A percentile compares a stretch with the other conserved stretches of the same genome.
Conservation (phyloP, 768 basidiomycete species). For the Lanmaoa rubissima region DNA sequence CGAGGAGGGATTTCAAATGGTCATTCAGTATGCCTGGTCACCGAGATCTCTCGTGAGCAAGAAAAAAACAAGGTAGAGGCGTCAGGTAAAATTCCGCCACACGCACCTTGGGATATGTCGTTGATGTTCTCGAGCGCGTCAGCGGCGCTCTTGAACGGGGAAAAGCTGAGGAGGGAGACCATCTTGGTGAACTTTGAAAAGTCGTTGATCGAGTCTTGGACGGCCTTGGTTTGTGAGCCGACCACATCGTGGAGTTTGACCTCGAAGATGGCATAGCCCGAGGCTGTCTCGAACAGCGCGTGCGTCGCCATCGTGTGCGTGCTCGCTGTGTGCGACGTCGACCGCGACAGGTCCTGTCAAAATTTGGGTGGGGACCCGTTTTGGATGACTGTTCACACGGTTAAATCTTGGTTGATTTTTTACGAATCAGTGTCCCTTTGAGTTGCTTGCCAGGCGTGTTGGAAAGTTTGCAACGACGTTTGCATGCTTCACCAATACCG, state of each 20-base stretch:
- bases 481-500: too few species aligned
- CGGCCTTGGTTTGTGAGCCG: constrained; percentile 69
- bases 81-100: not conserved
- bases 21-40: constrained; percentile 78
- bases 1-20: constrained; percentile 77
- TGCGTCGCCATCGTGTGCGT: constrained; percentile 65
- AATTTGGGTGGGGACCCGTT: constrained; percentile 19
- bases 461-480: not conserved
- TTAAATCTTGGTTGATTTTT: not conserved
- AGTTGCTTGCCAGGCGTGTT: not conserved
- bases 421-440: too few species aligned
- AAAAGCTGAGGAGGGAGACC: constrained; percentile 87
- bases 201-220: constrained; percentile 86
- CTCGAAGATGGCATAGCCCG: constrained; percentile 92
- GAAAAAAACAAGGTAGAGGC: not conserved
- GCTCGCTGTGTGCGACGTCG: constrained; percentile 37
- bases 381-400: constrained; percentile 8
- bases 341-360: constrained; percentile 17
- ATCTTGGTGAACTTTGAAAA: constrained; percentile 88
- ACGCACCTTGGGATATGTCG: constrained; percentile 90
- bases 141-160: constrained; percentile 90
- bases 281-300: constrained; percentile 89
- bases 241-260: constrained; percentile 86
- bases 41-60: not conserved
- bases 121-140: constrained; percentile 95